Conservation (phyloP, 306 rosid species). For the peach (Prunus persica) region DNA sequence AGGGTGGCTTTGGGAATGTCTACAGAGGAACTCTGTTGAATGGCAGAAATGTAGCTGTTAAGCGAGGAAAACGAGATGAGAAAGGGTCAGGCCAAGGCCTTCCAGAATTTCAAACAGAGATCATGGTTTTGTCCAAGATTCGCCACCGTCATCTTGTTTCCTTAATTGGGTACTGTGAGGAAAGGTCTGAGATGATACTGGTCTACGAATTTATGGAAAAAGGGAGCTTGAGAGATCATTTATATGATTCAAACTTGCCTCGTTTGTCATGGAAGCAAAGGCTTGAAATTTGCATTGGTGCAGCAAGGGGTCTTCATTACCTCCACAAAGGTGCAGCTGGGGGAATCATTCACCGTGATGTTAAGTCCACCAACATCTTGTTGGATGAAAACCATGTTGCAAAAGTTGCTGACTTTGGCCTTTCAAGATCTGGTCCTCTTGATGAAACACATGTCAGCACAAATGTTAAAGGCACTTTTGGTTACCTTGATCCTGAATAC, state of each 20-base stretch:
- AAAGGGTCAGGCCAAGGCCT: conserved; percentile 46
- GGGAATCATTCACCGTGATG: conserved; percentile 56
- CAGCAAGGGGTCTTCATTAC: conserved; percentile 54
- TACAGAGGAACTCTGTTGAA: conserved; percentile 32
- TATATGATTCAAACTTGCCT: conserved; percentile 31
- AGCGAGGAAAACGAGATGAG: conserved; percentile 29
- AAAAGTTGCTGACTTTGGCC: conserved; percentile 61
- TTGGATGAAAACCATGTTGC: conserved; percentile 42
- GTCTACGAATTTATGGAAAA: conserved; percentile 60
- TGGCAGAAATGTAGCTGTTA: conserved; percentile 46
- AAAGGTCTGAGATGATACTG: conserved; percentile 52
- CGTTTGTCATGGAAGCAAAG: conserved; percentile 51
- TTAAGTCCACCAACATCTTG: conserved; percentile 53
- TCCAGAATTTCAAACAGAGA: conserved; percentile 48
- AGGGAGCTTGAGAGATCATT: conserved; percentile 48
- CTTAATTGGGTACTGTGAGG: conserved; percentile 56
- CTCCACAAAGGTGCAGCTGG: conserved; percentile 52
- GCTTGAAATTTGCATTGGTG: conserved; percentile 57
- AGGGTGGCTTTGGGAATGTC: conserved; percentile 55
- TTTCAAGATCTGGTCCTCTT: conserved; percentile 37
- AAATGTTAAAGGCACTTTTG: conserved; percentile 47
- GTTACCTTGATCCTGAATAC: conserved; percentile 58
- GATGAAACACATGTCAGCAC: conserved; percentile 53
- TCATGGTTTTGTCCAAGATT: conserved; percentile 47
- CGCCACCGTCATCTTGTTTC: conserved; percentile 50